phyloP scores from a whole-genome alignment of 179 eudicot genomes.

The Spergularia azorica region DNA sequence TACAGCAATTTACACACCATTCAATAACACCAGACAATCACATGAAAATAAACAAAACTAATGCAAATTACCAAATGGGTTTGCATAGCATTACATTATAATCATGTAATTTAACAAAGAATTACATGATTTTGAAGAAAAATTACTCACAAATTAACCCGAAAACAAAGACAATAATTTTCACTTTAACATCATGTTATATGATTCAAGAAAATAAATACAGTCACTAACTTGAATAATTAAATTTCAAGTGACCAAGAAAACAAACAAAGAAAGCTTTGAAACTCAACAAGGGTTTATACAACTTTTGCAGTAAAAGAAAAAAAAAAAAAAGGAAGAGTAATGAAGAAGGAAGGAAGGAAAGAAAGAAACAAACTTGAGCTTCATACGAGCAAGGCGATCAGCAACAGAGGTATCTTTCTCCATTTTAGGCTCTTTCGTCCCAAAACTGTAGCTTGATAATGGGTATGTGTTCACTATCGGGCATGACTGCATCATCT shows the following conservation, averaged over 20 bases:
- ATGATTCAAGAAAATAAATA: background rate
- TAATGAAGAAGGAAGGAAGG: background rate
- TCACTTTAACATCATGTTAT: background rate
- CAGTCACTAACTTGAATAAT: background rate
- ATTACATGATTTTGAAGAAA: too few relatives aligned
- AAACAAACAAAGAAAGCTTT: background rate
- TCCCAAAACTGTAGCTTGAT: constrained; percentile 70
- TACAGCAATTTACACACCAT: too few relatives aligned
- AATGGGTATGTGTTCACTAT: constrained; percentile 69
- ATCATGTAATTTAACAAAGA: too few relatives aligned
- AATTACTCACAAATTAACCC: too few relatives aligned
- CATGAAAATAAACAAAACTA: too few relatives aligned
- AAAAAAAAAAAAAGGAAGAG: background rate
- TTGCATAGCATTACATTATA: too few relatives aligned
- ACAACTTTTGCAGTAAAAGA: background rate
- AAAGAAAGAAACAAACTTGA: constrained; percentile 45
- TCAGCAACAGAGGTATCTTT: constrained; percentile 74
- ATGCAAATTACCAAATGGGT: too few relatives aligned
- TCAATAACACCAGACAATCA: too few relatives aligned
- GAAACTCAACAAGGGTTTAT: background rate
- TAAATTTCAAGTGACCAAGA: background rate
- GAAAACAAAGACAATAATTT: background rate
- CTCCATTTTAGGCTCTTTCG: constrained; percentile 76
- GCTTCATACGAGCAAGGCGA: constrained; percentile 85
- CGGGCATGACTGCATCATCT: constrained; percentile 43